Base-by-base conservation (phyloP, 257 asterid species). In the Ligustrum vulgare region DNA sequence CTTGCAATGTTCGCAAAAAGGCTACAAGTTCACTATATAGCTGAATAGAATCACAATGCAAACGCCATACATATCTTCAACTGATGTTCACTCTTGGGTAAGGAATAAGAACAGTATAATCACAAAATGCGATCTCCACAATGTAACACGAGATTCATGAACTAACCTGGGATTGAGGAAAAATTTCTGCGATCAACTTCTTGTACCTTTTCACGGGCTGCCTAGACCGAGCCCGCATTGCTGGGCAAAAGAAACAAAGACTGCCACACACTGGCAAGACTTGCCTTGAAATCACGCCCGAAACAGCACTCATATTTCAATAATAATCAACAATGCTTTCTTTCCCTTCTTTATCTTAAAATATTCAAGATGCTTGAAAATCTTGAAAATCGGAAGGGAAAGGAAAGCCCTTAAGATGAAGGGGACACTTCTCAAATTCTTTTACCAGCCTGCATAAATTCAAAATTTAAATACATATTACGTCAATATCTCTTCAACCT, bases 201-300 rank as follows among this genome's bases (percentile, higher is more conserved):
- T 86, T 86, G 82, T 84, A 86, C 80, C 90, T 84, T 80, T 84
- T 86, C 66, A 86, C 90, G 9, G 88, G 90, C 78, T 86, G 90
- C 81, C 90, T 73, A 62, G 90, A 86, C 84, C 90, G 82, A 3
- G 90, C 81, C 75, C 90, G 58, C 85, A 86, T 58, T 18, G 82
- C 85, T 10, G 88, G 90, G 84, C 88, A 86, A 71, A 86, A 84
- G 79, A 86, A 84, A 82, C 90, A 86, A 66, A 86, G 81, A 79
- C 70, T 81, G 34, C 88, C 90, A 78, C 88, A 84, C 72, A 82
- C 90, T 22, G 90, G 88, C 77, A 82, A 70, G 20, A 86, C 83
- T 80, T 86, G 88, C 86, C 88, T 81, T 23, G 90, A 83, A 25
- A 86, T 72, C 56, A 86, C 75, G 45, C 86, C 87, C 28, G 88